phyloP scores from a whole-genome alignment of 768 basidiomycete genomes.

The Mycena venus region DNA sequence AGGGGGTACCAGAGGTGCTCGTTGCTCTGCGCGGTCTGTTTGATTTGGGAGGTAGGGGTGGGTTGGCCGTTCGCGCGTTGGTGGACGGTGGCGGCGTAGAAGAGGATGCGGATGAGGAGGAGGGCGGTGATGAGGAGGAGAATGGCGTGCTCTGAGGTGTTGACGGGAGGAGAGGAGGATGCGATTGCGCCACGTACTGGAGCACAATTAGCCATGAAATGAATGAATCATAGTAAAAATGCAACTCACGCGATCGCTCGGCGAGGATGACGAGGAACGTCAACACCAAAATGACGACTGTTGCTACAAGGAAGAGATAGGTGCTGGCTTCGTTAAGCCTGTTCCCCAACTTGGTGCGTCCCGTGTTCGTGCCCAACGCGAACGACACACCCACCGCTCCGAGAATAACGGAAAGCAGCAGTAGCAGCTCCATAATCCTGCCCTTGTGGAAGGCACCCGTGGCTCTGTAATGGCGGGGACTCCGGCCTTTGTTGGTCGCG shows the following conservation, averaged over 20 bases:
- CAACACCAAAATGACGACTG: conserved; percentile 6
- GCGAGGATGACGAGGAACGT: conserved; percentile 10
- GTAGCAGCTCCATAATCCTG: conserved; percentile 26
- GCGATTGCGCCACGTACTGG: not conserved
- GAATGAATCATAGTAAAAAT: not conserved
- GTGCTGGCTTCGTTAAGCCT: conserved; percentile 16
- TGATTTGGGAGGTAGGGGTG: conserved; percentile 1
- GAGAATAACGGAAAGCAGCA: conserved; percentile 18
- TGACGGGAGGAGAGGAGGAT: not conserved
- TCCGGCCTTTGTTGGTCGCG: not conserved
- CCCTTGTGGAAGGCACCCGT: conserved; percentile 22
- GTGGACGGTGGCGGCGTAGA: conserved; percentile 27
- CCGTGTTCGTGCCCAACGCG: conserved; percentile 9
- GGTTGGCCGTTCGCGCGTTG: conserved; percentile 23
- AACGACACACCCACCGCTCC: conserved; percentile 8
- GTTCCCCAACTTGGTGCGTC: conserved; percentile 13
- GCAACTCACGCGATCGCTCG: conserved; percentile 23
- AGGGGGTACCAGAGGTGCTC: conserved; percentile 35
- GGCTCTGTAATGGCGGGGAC: not conserved
- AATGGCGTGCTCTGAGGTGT: conserved; percentile 14
- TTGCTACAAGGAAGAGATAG: conserved; percentile 26
- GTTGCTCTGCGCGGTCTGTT: conserved; percentile 12
- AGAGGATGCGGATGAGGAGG: conserved; percentile 31
- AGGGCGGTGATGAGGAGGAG: conserved; percentile 16
- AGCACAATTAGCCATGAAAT: not conserved